Percentiles rank a stretch among this genome's conserved stretches.
These are phyloP conservation scores for Ophiostoma triangulosporum DNA, from an alignment of 2,329 filamentous ascomycete genomes.

Conservation along the genomic window DNA sequence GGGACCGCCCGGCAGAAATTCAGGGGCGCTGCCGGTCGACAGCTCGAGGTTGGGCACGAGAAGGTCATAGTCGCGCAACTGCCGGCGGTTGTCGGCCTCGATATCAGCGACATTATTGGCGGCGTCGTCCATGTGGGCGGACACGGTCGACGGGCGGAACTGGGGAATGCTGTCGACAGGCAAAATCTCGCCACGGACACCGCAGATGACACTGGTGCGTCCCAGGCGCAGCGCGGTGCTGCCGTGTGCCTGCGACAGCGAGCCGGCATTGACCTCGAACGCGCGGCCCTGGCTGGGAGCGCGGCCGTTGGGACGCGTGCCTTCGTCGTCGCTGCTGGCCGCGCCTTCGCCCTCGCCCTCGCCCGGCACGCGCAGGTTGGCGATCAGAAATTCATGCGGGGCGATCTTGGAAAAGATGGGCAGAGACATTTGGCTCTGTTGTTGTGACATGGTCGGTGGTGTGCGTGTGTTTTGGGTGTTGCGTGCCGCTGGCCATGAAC, in stretches of 20 bases:
- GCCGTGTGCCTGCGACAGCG: conserved; percentile 78
- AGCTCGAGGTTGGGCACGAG: conserved; percentile 91
- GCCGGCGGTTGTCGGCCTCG: conserved; percentile 22
- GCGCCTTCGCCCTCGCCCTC: conserved; percentile 19
- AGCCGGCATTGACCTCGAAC: conserved; percentile 68
- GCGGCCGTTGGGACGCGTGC: conserved; percentile 72
- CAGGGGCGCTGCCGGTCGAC: conserved; percentile 76
- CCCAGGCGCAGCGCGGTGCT: conserved; percentile 79
- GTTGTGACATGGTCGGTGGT: conserved; percentile 7
- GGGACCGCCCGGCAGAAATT: conserved; percentile 71
- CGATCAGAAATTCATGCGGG: conserved; percentile 77
- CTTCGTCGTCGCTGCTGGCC: conserved; percentile 19
- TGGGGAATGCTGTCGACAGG: conserved; percentile 60
- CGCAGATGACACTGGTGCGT: conserved; percentile 89
- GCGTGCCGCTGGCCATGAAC: too few species aligned
- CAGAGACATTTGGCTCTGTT: conserved; percentile 26
- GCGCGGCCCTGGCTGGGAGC: conserved; percentile 52
- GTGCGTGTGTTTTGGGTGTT: not conserved
- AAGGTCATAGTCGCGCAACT: conserved; percentile 52
- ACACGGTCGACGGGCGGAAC: conserved; percentile 32
- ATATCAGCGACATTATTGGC: not conserved
- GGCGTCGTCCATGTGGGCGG: not conserved
- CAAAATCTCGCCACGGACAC: conserved; percentile 76
- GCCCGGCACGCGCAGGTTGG: conserved; percentile 51
- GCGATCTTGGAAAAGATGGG: conserved; percentile 80